These are phyloP conservation scores for Speleostelium caveatum DNA, from an alignment of 78 protist genomes.

Conservation along the genomic window DNA sequence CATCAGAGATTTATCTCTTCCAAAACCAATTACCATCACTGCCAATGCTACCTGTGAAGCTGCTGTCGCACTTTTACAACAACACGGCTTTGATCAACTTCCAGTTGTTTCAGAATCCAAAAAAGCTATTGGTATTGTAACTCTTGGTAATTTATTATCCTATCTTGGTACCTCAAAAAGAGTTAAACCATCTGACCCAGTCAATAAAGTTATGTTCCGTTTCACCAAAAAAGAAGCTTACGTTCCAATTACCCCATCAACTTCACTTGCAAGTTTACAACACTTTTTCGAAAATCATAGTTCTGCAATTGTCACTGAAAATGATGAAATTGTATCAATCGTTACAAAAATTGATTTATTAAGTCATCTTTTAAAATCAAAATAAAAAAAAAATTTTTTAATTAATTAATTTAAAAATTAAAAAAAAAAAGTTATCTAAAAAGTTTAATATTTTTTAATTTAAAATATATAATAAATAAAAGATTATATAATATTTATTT, in stretches of 20 bases:
- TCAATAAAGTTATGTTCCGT: slow-evolving; percentile 83
- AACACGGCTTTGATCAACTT: slow-evolving; percentile 81
- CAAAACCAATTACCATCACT: slow-evolving; percentile 77
- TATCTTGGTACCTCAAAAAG: slow-evolving; percentile 38
- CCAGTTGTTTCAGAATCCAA: slow-evolving; percentile 77
- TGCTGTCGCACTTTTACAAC: slow-evolving; percentile 55
- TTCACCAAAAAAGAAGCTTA: slow-evolving; percentile 64
- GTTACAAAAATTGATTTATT: slow-evolving; percentile 80
- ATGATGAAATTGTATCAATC: slow-evolving; percentile 67
- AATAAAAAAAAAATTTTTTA: neutral
- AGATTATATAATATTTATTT: no score
- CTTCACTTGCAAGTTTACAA: slow-evolving; percentile 58
- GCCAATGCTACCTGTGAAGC: slow-evolving; percentile 56
- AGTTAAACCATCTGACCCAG: slow-evolving; percentile 48
- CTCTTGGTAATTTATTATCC: slow-evolving; percentile 70
- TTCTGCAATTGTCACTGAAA: slow-evolving; percentile 76
- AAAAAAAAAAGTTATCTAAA: no score
- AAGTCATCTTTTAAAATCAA: slow-evolving; percentile 48
- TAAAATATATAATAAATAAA: no score
- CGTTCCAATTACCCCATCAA: slow-evolving; percentile 39
- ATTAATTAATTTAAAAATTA: neutral
- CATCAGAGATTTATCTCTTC: slow-evolving; percentile 41
- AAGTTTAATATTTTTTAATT: no score
- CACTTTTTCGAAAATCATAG: slow-evolving; percentile 66
- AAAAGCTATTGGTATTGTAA: slow-evolving; percentile 66